Percentiles rank a stretch among this genome's conserved stretches.
phyloP scores from a whole-genome alignment of 1,284 basidiomycete genomes.

The Phellopilus nigrolimitatus region DNA sequence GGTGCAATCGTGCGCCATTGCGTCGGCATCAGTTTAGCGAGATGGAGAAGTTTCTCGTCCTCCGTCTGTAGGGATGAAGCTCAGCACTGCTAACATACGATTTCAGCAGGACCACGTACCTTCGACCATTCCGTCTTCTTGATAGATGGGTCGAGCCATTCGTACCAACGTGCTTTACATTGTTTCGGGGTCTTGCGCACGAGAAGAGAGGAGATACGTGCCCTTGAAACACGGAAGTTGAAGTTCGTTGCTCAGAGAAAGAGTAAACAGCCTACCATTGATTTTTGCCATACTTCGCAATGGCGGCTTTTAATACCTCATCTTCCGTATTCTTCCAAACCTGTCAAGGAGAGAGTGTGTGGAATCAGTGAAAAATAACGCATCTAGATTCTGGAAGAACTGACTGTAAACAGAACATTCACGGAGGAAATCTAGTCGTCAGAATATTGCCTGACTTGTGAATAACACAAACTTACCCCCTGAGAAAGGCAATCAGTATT shows the following conservation, averaged over 20 bases:
- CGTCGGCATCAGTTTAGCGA: constrained; percentile 99
- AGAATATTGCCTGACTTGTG: constrained; percentile 3
- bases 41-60: constrained; percentile 96
- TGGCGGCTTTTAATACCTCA: constrained; percentile 94
- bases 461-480: constrained; percentile 15
- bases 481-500: constrained; percentile 13
- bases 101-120: constrained; percentile 39
- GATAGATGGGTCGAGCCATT: constrained; percentile 99
- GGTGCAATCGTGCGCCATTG: constrained; percentile 99
- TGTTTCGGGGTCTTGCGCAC: constrained; percentile 99
- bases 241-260: neutral
- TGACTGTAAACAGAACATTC: constrained; percentile 11
- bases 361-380: constrained; percentile 1
- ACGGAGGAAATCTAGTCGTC: neutral
- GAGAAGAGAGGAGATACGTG: constrained; percentile 95
- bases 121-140: constrained; percentile 99
- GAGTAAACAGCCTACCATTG: constrained; percentile 60
- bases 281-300: constrained; percentile 97
- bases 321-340: constrained; percentile 82
- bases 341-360: constrained; percentile 17
- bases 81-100: constrained; percentile 13
- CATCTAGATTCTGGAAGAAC: constrained; percentile 34
- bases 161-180: constrained; percentile 99
- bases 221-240: constrained; percentile 49
- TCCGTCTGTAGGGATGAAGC: constrained; percentile 57